Percentiles rank a stretch among this genome's conserved stretches.
phyloP scores from a whole-genome alignment of 192 early-diverging fungal species.

The Coemansia sp. region DNA sequence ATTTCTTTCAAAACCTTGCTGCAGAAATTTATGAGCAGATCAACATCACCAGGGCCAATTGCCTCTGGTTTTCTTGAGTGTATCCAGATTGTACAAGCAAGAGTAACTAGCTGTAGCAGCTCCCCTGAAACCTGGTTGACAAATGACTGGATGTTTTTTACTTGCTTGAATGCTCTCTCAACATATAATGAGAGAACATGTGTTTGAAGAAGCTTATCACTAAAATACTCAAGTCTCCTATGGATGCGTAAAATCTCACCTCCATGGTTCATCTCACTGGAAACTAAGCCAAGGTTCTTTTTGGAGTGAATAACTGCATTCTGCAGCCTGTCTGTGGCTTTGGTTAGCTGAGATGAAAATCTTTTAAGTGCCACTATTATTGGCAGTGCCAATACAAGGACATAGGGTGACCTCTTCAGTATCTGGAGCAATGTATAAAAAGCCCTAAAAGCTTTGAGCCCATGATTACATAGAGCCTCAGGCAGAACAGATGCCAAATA shows the following conservation, averaged over 20 bases:
- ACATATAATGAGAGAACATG: background rate
- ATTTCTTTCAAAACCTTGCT: background rate
- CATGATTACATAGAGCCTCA: background rate
- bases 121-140: background rate
- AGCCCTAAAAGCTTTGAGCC: background rate
- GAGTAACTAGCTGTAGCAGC: background rate
- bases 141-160: background rate
- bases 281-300: background rate
- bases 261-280: background rate
- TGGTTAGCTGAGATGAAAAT: background rate
- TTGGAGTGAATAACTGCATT: background rate
- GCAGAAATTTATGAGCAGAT: background rate
- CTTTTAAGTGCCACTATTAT: background rate
- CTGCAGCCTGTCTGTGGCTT: background rate
- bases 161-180: too few relatives aligned
- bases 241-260: background rate
- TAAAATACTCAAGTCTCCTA: background rate
- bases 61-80: background rate
- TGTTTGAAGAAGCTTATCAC: background rate
- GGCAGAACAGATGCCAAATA: background rate
- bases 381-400: background rate
- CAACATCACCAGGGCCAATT: slow-evolving; percentile 5
- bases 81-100: background rate
- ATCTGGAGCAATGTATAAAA: slow-evolving; percentile 2
- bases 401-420: background rate